These are phyloP conservation scores for Bretziella fagacearum DNA, from an alignment of 2,329 filamentous ascomycete genomes.

Conservation along the genomic window DNA sequence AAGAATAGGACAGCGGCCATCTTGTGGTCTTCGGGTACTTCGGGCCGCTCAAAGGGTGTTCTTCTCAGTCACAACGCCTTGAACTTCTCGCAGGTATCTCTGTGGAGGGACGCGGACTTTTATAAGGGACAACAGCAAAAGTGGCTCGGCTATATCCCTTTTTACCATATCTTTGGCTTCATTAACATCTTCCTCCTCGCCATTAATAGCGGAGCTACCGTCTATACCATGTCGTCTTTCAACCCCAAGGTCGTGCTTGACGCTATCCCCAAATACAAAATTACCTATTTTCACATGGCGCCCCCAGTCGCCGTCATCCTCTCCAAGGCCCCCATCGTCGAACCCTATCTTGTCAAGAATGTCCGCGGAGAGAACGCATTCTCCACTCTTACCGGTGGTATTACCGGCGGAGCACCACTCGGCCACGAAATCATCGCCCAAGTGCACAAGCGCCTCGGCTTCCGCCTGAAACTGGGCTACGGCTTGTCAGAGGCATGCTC, in stretches of 20 bases:
- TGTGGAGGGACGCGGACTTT: conserved; percentile 33
- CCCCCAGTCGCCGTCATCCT: conserved; percentile 55
- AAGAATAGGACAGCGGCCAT: conserved; percentile 40
- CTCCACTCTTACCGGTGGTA: conserved; percentile 34
- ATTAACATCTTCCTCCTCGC: conserved; percentile 41
- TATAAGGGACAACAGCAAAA: conserved; percentile 23
- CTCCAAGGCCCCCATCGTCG: conserved; percentile 51
- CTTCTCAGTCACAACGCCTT: conserved; percentile 52
- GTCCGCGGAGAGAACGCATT: conserved; percentile 34
- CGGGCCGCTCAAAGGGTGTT: conserved; percentile 59
- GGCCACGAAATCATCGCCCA: conserved; percentile 37
- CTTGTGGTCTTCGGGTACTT: conserved; percentile 42
- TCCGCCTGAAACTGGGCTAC: conserved; percentile 42
- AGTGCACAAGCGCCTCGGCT: conserved; percentile 42
- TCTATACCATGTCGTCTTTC: conserved; percentile 56
- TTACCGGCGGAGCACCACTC: conserved; percentile 48
- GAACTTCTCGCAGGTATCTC: conserved; percentile 36
- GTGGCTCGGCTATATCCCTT: conserved; percentile 49
- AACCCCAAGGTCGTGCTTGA: conserved; percentile 49
- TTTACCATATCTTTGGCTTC: conserved; percentile 49
- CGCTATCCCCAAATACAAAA: conserved; percentile 41
- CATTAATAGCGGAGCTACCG: conserved; percentile 32
- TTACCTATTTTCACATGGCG: conserved; percentile 48
- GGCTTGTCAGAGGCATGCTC: conserved; percentile 61
- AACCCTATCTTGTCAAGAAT: conserved; percentile 36